A percentile compares a stretch with the other conserved stretches of the same genome.
Evolutionary conservation across 306 rosid species (phyloP).

Genomic region (Hippophae gyantsensis): DNA sequence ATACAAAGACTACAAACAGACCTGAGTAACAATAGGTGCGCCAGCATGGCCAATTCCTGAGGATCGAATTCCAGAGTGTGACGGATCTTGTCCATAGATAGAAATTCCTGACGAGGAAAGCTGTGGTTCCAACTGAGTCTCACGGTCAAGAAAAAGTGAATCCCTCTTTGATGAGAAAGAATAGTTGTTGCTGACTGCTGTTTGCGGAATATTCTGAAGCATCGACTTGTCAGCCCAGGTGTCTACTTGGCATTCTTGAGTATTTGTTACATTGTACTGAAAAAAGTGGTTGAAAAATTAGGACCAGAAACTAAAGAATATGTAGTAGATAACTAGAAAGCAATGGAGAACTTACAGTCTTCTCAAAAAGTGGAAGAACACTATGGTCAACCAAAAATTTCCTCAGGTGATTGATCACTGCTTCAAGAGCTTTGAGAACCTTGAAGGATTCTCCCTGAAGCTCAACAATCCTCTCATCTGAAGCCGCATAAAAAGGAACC

Average conservation of each 20-base stretch:
- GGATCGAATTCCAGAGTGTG: constrained; percentile 63
- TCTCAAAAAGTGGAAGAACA: constrained; percentile 95
- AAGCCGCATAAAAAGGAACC: constrained; percentile 78
- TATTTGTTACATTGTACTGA: constrained; percentile 40
- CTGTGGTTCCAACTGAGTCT: constrained; percentile 62
- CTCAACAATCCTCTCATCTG: constrained; percentile 90
- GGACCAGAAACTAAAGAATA: constrained; percentile 5
- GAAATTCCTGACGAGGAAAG: constrained; percentile 56
- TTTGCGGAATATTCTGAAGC: constrained; percentile 51
- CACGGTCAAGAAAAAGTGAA: constrained; percentile 56
- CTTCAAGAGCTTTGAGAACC: constrained; percentile 83
- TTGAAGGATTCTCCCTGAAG: constrained; percentile 83
- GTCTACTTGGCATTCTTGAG: constrained; percentile 67
- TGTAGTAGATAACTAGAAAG: background rate
- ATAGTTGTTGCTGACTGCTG: constrained; percentile 36
- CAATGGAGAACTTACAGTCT: constrained; percentile 48
- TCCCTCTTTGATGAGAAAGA: constrained; percentile 57
- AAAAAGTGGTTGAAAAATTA: constrained; percentile 19
- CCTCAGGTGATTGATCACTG: constrained; percentile 79
- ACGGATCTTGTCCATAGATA: constrained; percentile 56
- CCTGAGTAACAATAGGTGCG: constrained; percentile 87
- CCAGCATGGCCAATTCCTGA: constrained; percentile 56
- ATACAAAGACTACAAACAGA: constrained; percentile 20
- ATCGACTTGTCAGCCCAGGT: constrained; percentile 59
- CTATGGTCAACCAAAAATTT: constrained; percentile 93